Conservation (phyloP, 179 eudicot species). For the Heliamphora ciliata region DNA sequence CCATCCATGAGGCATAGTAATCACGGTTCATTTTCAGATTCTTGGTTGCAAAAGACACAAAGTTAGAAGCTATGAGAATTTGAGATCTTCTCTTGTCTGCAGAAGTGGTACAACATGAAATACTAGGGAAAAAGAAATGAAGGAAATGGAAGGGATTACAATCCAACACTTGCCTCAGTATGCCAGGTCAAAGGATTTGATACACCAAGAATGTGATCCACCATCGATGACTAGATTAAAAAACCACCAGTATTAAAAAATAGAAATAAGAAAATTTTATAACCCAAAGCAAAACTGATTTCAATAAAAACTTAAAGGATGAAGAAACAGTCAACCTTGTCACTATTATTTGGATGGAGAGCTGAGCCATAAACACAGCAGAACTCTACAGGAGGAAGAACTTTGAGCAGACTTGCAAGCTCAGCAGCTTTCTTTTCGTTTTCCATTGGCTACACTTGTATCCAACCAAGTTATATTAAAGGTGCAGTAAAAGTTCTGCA, state of each 20-base stretch:
- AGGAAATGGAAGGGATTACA: not conserved
- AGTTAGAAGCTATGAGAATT: constrained; percentile 12
- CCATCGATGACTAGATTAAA: constrained; percentile 63
- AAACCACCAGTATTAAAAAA: not conserved
- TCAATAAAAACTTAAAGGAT: constrained; percentile 8
- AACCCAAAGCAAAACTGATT: not conserved
- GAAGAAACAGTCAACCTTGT: constrained; percentile 40
- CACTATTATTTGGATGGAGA: constrained; percentile 75
- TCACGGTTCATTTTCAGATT: constrained; percentile 61
- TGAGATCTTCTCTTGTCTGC: not conserved
- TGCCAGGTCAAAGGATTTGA: constrained; percentile 87
- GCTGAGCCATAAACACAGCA: constrained; percentile 87
- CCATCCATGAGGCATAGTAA: constrained; percentile 85
- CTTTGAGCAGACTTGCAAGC: constrained; percentile 30
- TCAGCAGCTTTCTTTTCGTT: too few species aligned
- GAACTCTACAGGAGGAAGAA: constrained; percentile 81
- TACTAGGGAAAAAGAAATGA: not conserved
- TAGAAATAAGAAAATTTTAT: not conserved
- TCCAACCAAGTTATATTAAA: too few species aligned
- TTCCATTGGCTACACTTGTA: too few species aligned
- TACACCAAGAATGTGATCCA: constrained; percentile 84
- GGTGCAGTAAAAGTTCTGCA: too few species aligned
- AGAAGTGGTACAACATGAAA: not conserved
- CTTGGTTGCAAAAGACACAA: constrained; percentile 27
- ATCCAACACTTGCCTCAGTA: constrained; percentile 44